phyloP scores from a whole-genome alignment of 176 grass and related monocot genomes.

The Avena atlantica region DNA sequence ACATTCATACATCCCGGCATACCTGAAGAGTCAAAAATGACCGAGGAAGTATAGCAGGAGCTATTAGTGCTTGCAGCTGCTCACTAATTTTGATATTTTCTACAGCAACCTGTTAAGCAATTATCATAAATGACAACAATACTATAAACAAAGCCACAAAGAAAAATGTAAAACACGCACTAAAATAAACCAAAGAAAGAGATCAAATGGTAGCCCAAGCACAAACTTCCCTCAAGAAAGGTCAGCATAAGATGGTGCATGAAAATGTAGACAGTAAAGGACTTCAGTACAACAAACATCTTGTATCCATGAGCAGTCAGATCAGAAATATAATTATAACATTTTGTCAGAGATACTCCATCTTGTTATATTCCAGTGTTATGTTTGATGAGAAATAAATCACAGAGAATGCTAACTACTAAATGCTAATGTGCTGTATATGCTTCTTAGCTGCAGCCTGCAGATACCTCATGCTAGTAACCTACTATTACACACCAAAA shows the following conservation, averaged over 20 bases:
- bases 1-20: constrained; percentile 15
- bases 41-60: constrained; percentile 92
- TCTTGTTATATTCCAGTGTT: not conserved
- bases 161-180: not conserved
- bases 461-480: not conserved
- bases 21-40: constrained; percentile 89
- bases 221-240: not conserved
- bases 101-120: constrained; percentile 63
- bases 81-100: constrained; percentile 93
- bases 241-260: constrained; percentile 4
- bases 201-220: not conserved
- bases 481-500: constrained; percentile 3
- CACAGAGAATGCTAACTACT: not conserved
- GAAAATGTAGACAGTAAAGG: not conserved
- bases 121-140: constrained; percentile 22
- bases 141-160: constrained; percentile 7
- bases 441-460: not conserved
- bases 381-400: constrained; percentile 28
- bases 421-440: constrained; percentile 5
- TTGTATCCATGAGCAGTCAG: constrained; percentile 9
- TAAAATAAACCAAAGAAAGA: constrained; percentile 2
- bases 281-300: not conserved
- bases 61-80: constrained; percentile 87
- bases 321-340: constrained; percentile 3
- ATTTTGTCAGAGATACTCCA: not conserved